Evolutionary conservation across 306 rosid genomes (phyloP).

Genomic region (Datisca glomerata): DNA sequence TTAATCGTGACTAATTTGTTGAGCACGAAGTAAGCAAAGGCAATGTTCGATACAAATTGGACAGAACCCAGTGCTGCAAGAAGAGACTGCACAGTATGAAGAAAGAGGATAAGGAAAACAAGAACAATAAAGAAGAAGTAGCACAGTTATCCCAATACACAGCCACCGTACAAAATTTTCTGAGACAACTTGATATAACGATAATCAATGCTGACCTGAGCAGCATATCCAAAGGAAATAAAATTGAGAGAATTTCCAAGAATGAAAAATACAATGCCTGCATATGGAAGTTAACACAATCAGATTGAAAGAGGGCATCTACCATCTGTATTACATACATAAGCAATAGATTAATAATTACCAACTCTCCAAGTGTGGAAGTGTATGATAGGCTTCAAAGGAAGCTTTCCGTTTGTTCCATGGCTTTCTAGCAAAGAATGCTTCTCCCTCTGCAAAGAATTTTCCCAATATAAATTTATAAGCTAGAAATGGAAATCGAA

Average conservation of each 20-base stretch:
- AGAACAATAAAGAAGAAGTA: slow-evolving; percentile 4
- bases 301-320: slow-evolving; percentile 10
- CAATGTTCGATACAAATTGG: slow-evolving; percentile 93
- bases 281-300: slow-evolving; percentile 12
- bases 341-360: slow-evolving; percentile 22
- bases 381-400: slow-evolving; percentile 61
- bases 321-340: background rate
- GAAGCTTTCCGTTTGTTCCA: slow-evolving; percentile 52
- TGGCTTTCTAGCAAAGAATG: slow-evolving; percentile 53
- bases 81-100: no score
- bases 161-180: slow-evolving; percentile 9
- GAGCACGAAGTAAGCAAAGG: slow-evolving; percentile 91
- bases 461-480: slow-evolving; percentile 1
- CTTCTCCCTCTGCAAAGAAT: slow-evolving; percentile 67
- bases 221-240: slow-evolving; percentile 93
- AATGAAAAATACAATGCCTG: slow-evolving; percentile 78
- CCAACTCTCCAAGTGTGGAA: slow-evolving; percentile 96
- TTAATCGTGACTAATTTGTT: slow-evolving; percentile 88
- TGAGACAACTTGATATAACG: no score
- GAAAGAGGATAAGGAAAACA: no score
- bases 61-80: slow-evolving; percentile 98
- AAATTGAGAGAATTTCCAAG: slow-evolving; percentile 89
- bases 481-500: slow-evolving; percentile 2
- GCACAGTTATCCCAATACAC: no score
- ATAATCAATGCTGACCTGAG: slow-evolving; percentile 81